These are phyloP conservation scores for Lablab purpureus DNA, from an alignment of 306 rosid genomes.

Conservation along the genomic window DNA sequence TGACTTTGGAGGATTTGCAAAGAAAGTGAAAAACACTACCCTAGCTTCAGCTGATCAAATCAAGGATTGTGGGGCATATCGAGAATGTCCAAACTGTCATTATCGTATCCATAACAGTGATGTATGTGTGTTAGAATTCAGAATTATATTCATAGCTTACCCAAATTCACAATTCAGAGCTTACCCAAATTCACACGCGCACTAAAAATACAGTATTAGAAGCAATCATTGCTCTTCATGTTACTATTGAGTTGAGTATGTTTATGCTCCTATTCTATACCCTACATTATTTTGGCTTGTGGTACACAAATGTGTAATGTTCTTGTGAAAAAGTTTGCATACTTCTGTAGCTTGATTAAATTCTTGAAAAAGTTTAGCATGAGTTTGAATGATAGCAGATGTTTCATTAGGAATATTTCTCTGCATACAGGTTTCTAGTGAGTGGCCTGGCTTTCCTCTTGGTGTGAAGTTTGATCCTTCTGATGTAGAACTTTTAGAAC, in stretches of 20 bases:
- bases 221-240: conserved; percentile 22
- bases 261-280: conserved; percentile 5
- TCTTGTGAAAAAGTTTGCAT: conserved; percentile 21
- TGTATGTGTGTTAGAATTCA: conserved; percentile 74
- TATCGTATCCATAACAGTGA: conserved; percentile 72
- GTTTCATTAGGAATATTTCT: conserved; percentile 30
- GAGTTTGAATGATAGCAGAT: conserved; percentile 29
- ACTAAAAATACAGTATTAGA: conserved; percentile 1
- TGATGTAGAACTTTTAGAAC: conserved; percentile 71
- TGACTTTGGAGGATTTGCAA: conserved; percentile 78
- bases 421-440: conserved; percentile 64
- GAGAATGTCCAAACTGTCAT: conserved; percentile 85
- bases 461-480: conserved; percentile 97
- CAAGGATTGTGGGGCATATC: conserved; percentile 78
- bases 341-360: neutral
- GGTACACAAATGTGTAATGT: conserved; percentile 6
- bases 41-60: conserved; percentile 59
- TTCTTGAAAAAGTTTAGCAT: conserved; percentile 26
- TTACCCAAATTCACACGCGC: neutral
- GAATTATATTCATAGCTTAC: neutral
- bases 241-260: conserved; percentile 8
- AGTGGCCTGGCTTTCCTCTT: conserved; percentile 94
- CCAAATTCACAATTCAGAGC: neutral
- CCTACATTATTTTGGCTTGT: neutral
- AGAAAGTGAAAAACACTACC: conserved; percentile 70